Base-by-base conservation (phyloP, 176 grass and related monocot genomes). In the Triticum aestivum region DNA sequence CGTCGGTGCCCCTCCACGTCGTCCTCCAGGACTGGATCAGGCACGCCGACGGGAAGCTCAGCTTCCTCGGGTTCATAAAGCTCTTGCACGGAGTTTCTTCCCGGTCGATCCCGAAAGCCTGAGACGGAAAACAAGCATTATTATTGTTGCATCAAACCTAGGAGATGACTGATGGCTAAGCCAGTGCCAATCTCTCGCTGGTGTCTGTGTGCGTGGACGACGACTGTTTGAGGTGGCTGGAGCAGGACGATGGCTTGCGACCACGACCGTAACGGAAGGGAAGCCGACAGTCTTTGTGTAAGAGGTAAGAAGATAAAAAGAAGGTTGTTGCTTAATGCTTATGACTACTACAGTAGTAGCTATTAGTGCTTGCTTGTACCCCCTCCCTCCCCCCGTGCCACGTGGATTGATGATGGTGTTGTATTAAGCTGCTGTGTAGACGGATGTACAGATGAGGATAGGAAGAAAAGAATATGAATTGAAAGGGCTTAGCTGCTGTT, bases 1-100 rank as follows among this genome's bases (percentile, higher is more conserved):
- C 97, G 1, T 99, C 97, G 0, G 97, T 99, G 17, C 97, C 97
- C 32, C 88, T 99, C 56, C 97, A 99, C 12, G 92, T 97, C 45
- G 97, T 99, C 72, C 97, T 99, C 88, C 94, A 99, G 77, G 97
- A 99, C 52, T 99, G 97, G 97, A 93, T 99, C 73, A 85, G 97
- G 82, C 97, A 99, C 9, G 80, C 94, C 0, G 97, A 99, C 14
- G 97, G 97, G 73, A 99, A 99, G 75, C 89, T 99, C 12, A 99
- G 97, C 81, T 96, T 97, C 92, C 91, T 99, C 1, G 97, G 97
- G 51, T 99, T 99, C 89, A 91, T 99, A 73, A 99, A 99, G 85
- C 94, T 99, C 35, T 69, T 99, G 85, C 97, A 99, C 1, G 97
- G 97, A 27, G 88, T 99, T 88, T 97, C 97, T 39, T 89, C 89